phyloP scores from a whole-genome alignment of 2,329 filamentous ascomycete species.

The Gnomoniopsis smithogilvyi region DNA sequence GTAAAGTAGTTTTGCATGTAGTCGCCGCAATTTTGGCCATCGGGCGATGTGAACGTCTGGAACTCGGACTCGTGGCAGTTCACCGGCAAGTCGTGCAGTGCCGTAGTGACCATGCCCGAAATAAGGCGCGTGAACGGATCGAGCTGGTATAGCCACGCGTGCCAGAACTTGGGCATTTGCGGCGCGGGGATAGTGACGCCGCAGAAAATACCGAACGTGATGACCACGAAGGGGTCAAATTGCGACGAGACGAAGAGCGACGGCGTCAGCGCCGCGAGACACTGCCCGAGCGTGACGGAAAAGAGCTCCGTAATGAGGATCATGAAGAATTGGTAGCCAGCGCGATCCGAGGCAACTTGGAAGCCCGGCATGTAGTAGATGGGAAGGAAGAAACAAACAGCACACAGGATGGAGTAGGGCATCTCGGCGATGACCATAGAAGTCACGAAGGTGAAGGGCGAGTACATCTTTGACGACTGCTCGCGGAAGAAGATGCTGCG shows the following conservation, averaged over 20 bases:
- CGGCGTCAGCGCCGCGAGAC: conserved; percentile 73
- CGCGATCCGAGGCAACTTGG: conserved; percentile 57
- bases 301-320: conserved; percentile 81
- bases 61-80: conserved; percentile 59
- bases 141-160: conserved; percentile 76
- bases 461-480: conserved; percentile 82
- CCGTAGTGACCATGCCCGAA: conserved; percentile 74
- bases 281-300: conserved; percentile 75
- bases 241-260: conserved; percentile 75
- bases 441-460: conserved; percentile 71
- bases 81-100: conserved; percentile 65
- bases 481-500: conserved; percentile 84
- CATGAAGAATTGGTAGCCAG: conserved; percentile 86
- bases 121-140: conserved; percentile 82
- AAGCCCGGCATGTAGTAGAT: conserved; percentile 84
- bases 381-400: conserved; percentile 76
- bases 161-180: conserved; percentile 77
- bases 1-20: conserved; percentile 74
- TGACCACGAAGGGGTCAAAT: conserved; percentile 78
- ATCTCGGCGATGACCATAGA: conserved; percentile 81
- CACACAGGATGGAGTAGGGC: conserved; percentile 78
- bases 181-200: conserved; percentile 78
- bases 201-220: conserved; percentile 82
- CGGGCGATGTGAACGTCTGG: conserved; percentile 65
- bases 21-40: conserved; percentile 64